Evolutionary conservation across 257 asterid genomes (phyloP), one percentile per base, ranked within the genome.

Genomic region (Mitragyna speciosa): DNA sequence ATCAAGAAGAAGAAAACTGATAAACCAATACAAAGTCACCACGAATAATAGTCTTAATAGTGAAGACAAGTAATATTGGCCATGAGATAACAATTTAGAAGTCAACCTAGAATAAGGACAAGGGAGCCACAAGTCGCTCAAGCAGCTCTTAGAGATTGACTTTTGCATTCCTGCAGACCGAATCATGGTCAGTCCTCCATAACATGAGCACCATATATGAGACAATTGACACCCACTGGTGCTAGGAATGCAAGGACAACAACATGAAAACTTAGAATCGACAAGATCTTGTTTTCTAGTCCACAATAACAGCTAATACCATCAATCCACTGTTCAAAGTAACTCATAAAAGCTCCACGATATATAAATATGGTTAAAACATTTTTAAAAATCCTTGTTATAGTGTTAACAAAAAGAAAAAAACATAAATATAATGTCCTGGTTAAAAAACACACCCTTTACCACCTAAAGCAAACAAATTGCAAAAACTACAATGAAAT

Each of bases 91-190:
- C 89, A 85, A 73, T 80, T 73, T 82, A 89, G 92, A 89, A 84
- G 88, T 80, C 84, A 86, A 86, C 89, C 89, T 86, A 86, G 76
- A 78, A 78, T 76, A 74, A 51, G 80, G 86, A 73, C 85, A 78
- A 80, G 75, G 84, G 87, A 75, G 84, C 70, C 79, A 87, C 76
- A 87, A 84, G 83, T 87, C 90, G 88, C 91, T 87, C 92, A 89
- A 89, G 87, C 92, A 84, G 95, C 92, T 86, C 85, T 85, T 87
- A 86, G 81, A 82, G 84, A 83, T 85, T 84, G 87, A 76, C 36
- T 73, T 70, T 75, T 84, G 86, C 59, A 83, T 71, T 84, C 97
- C 97, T 87, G 92, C 92, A 88, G 83, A 87, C 90, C 91, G 87
- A 84, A 88, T 82, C 75, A 84, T 78, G 17, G 89, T 85, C 92